Evolutionary conservation across 139 green algal species (phyloP).

Genomic region (Tetradesmus lagerheimii): DNA sequence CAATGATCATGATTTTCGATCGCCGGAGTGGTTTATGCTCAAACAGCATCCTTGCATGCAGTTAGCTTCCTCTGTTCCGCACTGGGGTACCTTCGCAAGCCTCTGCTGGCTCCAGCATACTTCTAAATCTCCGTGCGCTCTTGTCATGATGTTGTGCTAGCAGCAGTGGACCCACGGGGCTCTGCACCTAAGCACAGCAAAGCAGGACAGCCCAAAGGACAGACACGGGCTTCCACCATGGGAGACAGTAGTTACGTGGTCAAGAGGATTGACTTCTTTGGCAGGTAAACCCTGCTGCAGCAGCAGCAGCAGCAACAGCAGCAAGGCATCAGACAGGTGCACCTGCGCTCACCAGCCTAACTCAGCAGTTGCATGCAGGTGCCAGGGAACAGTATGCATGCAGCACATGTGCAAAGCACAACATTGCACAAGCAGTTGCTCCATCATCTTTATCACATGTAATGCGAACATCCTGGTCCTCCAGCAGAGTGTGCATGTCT

Average conservation of each 20-base stretch:
- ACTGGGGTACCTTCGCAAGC: background rate
- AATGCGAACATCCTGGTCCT: too few species aligned
- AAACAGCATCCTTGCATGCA: background rate
- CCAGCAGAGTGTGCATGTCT: background rate
- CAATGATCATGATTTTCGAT: too few species aligned
- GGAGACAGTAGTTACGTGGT: slow-evolving; percentile 23
- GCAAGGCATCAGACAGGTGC: background rate
- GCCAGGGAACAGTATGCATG: background rate
- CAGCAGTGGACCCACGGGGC: background rate
- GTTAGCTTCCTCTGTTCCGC: background rate
- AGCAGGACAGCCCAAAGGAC: background rate
- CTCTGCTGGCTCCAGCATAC: too few species aligned
- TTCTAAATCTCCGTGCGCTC: too few species aligned
- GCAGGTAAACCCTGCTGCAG: slow-evolving; percentile 3
- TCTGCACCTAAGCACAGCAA: background rate
- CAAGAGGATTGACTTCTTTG: slow-evolving; percentile 43
- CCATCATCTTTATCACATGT: background rate
- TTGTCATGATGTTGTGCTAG: background rate
- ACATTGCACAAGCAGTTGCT: background rate
- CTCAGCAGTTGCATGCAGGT: background rate
- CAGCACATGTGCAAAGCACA: background rate
- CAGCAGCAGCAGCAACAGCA: too few species aligned
- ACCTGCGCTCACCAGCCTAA: background rate
- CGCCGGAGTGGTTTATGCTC: too few species aligned
- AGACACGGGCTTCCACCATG: background rate